phyloP scores from a whole-genome alignment of 495 filamentous ascomycete genomes.

The Aspergillus bertholletiae region DNA sequence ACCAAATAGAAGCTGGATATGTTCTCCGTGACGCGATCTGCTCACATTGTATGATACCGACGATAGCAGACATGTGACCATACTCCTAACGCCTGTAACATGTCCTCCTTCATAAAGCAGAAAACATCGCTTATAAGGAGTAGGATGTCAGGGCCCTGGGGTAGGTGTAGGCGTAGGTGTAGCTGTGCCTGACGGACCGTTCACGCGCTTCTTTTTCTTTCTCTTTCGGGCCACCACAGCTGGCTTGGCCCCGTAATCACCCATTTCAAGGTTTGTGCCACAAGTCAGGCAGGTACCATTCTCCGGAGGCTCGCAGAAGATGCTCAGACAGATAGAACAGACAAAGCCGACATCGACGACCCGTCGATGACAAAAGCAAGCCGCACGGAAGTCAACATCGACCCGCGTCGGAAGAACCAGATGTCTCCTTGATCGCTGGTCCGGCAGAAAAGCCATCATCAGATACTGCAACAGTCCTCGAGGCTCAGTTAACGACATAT shows the following conservation, averaged over 20 bases:
- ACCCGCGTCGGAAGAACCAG: slow-evolving; percentile 77
- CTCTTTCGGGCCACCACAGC: slow-evolving; percentile 68
- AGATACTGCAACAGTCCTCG: slow-evolving; percentile 79
- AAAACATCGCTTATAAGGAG: background rate
- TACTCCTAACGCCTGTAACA: background rate
- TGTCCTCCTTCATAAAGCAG: background rate
- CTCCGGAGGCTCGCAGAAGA: slow-evolving; percentile 63
- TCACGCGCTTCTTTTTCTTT: slow-evolving; percentile 64
- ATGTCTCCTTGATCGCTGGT: slow-evolving; percentile 60
- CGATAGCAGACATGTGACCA: background rate
- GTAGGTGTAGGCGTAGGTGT: slow-evolving; percentile 42
- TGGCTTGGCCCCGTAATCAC: slow-evolving; percentile 70
- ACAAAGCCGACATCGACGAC: slow-evolving; percentile 93
- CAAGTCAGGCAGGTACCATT: slow-evolving; percentile 84
- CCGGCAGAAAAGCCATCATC: slow-evolving; percentile 90
- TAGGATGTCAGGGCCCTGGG: slow-evolving; percentile 33
- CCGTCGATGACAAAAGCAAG: slow-evolving; percentile 91
- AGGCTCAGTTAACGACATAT: slow-evolving; percentile 66
- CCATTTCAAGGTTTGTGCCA: slow-evolving; percentile 73
- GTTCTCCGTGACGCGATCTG: background rate
- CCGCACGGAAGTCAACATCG: slow-evolving; percentile 90
- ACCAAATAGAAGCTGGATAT: background rate
- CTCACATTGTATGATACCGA: background rate
- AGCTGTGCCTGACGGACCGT: slow-evolving; percentile 37
- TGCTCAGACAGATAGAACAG: slow-evolving; percentile 93